Base-by-base conservation (phyloP, 163 green algal genomes). In the Chlamydomonas reinhardtii region DNA sequence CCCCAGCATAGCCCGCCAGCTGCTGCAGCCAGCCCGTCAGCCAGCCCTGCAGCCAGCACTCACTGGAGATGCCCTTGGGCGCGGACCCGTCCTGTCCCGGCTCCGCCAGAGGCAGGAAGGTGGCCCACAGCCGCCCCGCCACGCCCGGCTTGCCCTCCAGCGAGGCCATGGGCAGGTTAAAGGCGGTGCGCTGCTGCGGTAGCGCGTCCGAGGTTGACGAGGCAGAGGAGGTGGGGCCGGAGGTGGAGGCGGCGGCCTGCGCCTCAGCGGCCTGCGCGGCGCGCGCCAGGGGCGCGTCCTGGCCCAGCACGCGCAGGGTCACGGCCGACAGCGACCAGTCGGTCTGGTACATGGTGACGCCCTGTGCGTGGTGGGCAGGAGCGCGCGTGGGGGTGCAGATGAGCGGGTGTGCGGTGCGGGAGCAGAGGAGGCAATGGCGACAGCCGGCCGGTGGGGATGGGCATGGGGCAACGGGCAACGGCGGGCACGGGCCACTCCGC, bases 321-420 rank as follows among this genome's bases (percentile, higher is more conserved):
- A 99, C 78, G 4, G 94, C 94, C 34, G 96, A 91, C 43, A 99
- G 95, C 20, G 90, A 94, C 96, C 96, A 99, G 93, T 99, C 96
- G 15, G 96, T 99, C 94, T 96, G 94, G 84, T 99, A 98, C 37
- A 98, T 96, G 9, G 97, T 99, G 62, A 99, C 88, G 19, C 97
- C 98, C 79, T 85, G 66, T 2, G 22, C 35, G 39, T n/a, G 39
- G 39, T 65, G 22, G 3, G 59, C n/a, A n/a, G n/a, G n/a, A n/a
- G n/a, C n/a, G n/a, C n/a, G n/a, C n/a, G n/a, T n/a, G n/a, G n/a
- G n/a, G n/a, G n/a, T n/a, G n/a, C n/a, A n/a, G n/a, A n/a, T 8
- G 32, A 48, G 39, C 39, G 39, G 39, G 39, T 48, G 39, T 8
- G 39, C 39, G 39, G 39, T 8, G 39, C 39, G 39, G 39, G 39